Evolutionary conservation across 257 asterid species (phyloP).

Genomic region (Plectranthus barbatus): DNA sequence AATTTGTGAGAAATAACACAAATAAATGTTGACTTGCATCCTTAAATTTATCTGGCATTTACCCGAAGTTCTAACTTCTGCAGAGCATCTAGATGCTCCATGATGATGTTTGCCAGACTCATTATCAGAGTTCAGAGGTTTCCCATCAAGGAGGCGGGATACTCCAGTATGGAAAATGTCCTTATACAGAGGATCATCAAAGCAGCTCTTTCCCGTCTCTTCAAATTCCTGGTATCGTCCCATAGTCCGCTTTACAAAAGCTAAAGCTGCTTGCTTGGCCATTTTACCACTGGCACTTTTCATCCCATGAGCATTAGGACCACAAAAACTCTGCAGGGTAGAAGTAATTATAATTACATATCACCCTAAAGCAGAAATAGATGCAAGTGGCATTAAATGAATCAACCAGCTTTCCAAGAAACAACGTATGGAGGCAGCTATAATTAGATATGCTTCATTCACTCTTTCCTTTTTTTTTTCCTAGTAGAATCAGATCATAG

Average conservation of each 20-base stretch:
- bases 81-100: slow-evolving; percentile 43
- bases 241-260: slow-evolving; percentile 70
- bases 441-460: no score
- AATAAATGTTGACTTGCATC: slow-evolving; percentile 11
- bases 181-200: slow-evolving; percentile 51
- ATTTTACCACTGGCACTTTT: slow-evolving; percentile 76
- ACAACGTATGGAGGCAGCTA: neutral
- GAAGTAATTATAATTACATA: neutral
- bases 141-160: slow-evolving; percentile 42
- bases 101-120: slow-evolving; percentile 41
- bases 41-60: slow-evolving; percentile 2
- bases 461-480: no score
- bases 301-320: slow-evolving; percentile 73
- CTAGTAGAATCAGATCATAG: neutral
- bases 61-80: slow-evolving; percentile 72
- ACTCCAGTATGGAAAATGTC: slow-evolving; percentile 69
- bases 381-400: neutral
- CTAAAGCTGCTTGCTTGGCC: slow-evolving; percentile 81
- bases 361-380: neutral
- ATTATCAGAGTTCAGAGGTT: slow-evolving; percentile 33
- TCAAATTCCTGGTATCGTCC: slow-evolving; percentile 61
- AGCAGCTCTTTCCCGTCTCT: slow-evolving; percentile 74
- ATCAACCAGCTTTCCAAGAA: neutral
- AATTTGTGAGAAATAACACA: neutral
- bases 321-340: slow-evolving; percentile 58